phyloP scores from a whole-genome alignment of 805 yeast genomes.

The Starmerella asiatica region DNA sequence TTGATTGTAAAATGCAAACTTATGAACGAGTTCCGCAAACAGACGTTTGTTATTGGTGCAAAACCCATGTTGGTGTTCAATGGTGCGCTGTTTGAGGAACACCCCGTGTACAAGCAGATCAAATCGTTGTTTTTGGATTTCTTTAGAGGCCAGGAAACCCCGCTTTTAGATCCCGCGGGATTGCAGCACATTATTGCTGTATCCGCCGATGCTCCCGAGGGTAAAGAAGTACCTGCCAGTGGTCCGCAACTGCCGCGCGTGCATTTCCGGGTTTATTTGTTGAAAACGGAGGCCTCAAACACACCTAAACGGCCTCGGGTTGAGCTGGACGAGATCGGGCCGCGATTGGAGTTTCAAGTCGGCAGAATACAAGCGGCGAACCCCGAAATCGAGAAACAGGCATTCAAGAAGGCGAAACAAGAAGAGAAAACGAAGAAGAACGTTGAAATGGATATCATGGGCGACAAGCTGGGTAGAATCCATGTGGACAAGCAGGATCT shows the following conservation, averaged over 20 bases:
- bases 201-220: conserved; percentile 37
- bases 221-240: conserved; percentile 52
- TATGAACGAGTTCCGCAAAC: conserved; percentile 63
- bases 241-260: conserved; percentile 60
- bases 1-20: conserved; percentile 50
- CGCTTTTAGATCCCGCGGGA: conserved; percentile 85
- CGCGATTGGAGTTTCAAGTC: conserved; percentile 80
- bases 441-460: conserved; percentile 72
- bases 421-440: conserved; percentile 79
- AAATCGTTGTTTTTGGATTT: conserved; percentile 85
- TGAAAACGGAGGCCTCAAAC: conserved; percentile 59
- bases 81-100: conserved; percentile 80
- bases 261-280: conserved; percentile 78
- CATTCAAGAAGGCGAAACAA: conserved; percentile 65
- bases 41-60: conserved; percentile 74
- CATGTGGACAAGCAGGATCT: conserved; percentile 95
- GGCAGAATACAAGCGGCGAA: conserved; percentile 76
- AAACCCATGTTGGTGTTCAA: conserved; percentile 91
- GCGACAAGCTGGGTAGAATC: conserved; percentile 92
- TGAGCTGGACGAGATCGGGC: conserved; percentile 90
- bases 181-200: conserved; percentile 80
- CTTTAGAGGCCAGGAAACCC: conserved; percentile 73
- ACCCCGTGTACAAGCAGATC: conserved; percentile 71
- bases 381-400: conserved; percentile 85
- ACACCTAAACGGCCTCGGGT: conserved; percentile 81